Evolutionary conservation across 768 basidiomycete genomes (phyloP), one percentile per base, ranked within the genome.

Genomic region (Asterophora lycoperdoides): DNA sequence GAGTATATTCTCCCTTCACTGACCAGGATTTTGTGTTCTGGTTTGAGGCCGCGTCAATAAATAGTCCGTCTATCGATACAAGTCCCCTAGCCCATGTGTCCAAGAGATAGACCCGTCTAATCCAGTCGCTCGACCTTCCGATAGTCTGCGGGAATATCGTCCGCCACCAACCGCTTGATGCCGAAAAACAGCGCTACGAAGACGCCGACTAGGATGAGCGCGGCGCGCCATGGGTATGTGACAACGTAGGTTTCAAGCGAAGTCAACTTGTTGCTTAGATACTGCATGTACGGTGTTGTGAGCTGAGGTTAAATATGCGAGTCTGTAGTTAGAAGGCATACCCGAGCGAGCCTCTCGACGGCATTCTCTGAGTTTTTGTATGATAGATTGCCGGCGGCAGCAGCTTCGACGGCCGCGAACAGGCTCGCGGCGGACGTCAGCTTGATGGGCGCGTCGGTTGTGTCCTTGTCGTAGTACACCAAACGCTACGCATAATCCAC

Each of bases 381-480:
- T 4, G 56, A 36, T 0, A 83, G 62, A 1, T 69, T 70, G 0
- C 79, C 80, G 20, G 68, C 66, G 0, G 79, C 72, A 7, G 84
- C 78, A 13, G 79, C 84, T 35, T 90, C 84, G 5, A 95, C 71
- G 2, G 87, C 77, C 1, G 81, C 77, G 44, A 87, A 84, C 30
- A 95, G 69, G 52, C 78, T 69, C 15, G 59, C 57, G 1, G 65
- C 65, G 0, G 71, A 70, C 1, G 80, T 77, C 26, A 94, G 68
- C 42, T 73, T 61, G 56, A 95, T 77, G 8, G 65, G 66, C 14
- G 70, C 67, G 1, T 83, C 81, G 1, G 70, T 61, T 13, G 73
- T 68, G 50, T 90, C 90, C 15, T 65, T 64, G 58, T 93, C 80
- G 58, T 86, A 93, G 60, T 95, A 96, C 30, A 90, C 60, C 46